phyloP scores from a whole-genome alignment of 352 stramenopile species.

The Phytophthora pinifolia region DNA sequence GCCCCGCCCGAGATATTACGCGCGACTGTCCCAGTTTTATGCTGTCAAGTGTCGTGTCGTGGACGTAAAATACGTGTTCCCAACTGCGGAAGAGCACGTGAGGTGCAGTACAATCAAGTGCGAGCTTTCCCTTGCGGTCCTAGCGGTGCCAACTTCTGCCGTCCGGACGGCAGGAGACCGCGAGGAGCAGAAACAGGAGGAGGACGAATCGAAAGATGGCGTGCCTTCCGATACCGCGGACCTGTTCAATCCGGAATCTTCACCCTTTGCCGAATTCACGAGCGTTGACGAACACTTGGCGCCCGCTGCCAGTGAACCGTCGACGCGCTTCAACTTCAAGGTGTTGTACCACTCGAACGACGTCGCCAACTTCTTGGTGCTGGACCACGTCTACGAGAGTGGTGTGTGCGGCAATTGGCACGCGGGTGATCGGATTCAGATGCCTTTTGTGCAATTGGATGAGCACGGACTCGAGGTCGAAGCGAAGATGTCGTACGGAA shows the following conservation, averaged over 20 bases:
- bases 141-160: constrained; percentile 53
- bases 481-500: constrained; percentile 63
- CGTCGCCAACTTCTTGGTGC: constrained; percentile 81
- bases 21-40: constrained; percentile 55
- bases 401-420: constrained; percentile 73
- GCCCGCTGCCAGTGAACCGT: constrained; percentile 33
- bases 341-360: constrained; percentile 77
- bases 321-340: constrained; percentile 62
- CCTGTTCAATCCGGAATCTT: constrained; percentile 43
- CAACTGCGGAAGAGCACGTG: constrained; percentile 52
- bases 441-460: constrained; percentile 72
- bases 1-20: constrained; percentile 48
- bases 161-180: constrained; percentile 11
- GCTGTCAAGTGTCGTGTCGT: constrained; percentile 76
- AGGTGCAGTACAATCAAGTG: constrained; percentile 69
- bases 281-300: constrained; percentile 64
- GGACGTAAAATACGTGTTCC: constrained; percentile 78
- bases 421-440: constrained; percentile 72
- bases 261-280: constrained; percentile 65
- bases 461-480: constrained; percentile 56
- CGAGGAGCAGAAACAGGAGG: constrained; percentile 46
- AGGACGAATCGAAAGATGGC: constrained; percentile 30
- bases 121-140: constrained; percentile 64
- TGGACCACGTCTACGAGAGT: constrained; percentile 81
- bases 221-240: constrained; percentile 8